Evolutionary conservation across 257 asterid species (phyloP), one percentile per base, ranked within the genome.

Genomic region (Scutellaria minor): DNA sequence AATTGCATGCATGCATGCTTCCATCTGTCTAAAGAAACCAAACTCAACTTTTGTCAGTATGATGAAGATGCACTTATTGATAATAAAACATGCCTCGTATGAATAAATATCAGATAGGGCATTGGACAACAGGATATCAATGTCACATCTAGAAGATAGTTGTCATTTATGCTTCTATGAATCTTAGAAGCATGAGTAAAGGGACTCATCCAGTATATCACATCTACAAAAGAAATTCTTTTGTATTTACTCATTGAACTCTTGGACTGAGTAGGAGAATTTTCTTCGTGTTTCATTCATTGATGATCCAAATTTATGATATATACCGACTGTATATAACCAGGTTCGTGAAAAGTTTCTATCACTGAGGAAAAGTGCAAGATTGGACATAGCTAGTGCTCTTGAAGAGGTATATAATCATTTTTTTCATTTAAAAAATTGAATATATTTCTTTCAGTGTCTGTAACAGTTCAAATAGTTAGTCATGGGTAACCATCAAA

Each of bases 301-400:
- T 14, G 20, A 70, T 46, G 39, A 20, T 58, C 51, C 44, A 47
- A 39, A 56, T 58, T 51, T 71, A 50, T 64, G 53, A 62, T 18
- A 41, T 31, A 52, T 20, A 60, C 71, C 52, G 45, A 55, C 59
- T 22, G 37, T 31, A 31, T 2, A 31, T 40, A 70, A 63, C 74
- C 92, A 95, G 99, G 90, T 87, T 66, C 96, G 99, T 39, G 98
- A 94, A 65, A 91, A 89, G 88, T 94, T 88, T 80, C 75, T 94
- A 72, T 85, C 98, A 4, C 56, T 94, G 80, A 85, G 97, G 82
- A 94, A 91, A 90, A 89, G 93, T 79, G 71, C 98, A 6, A 88
- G 94, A 87, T 46, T 87, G 74, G 98, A 94, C 78, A 83, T 94
- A 81, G 92, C 91, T 54, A 75, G 75, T 72, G 84, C 93, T 75